Evolutionary conservation across 192 early-diverging fungal genomes (phyloP), one percentile per base, ranked within the genome.

Genomic region (Backusella macrospora): DNA sequence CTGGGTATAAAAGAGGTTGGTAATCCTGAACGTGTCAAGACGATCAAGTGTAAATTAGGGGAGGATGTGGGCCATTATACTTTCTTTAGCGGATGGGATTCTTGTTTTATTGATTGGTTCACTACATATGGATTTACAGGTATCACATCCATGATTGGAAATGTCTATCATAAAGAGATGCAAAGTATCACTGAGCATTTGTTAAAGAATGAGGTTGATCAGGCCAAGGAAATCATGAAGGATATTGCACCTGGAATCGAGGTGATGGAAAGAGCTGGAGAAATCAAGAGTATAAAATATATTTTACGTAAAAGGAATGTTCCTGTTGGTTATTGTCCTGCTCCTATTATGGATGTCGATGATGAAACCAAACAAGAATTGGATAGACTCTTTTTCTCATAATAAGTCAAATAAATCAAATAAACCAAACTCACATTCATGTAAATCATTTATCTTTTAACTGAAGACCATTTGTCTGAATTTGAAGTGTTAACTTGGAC

Each of bases 1-100:
- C 42, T 29, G 10, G 73, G 73, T 12, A 37, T 75, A 16, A 75
- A 75, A 34, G 73, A 75, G 48, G 66, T 65, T 29, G 73, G 73
- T 14, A 37, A 64, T 0, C 64, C 47, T 18, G 48, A 38, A 39
- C 55, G 68, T 59, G 66, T 75, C 0, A 75, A 75, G 2, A 45
- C 16, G 15, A 48, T 75, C 15, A 64, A 68, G 21, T n/a, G 18
- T 16, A 40, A 21, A 9, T 47, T 70, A 21, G 43, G 43, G 1
- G 14, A 67, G 18, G 18, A 38, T 7, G 45, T 13, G n/a, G 26
- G 18, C 59, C 39, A 38, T 42, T 52, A 69, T 44, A 40, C 73
- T 2, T 75, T 55, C 39, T 48, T 75, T n/a, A 65, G 48, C 52
- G 73, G 73, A 16, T 4, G 6, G 8, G 66, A 75, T 62, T 37